Conservation (phyloP, 805 yeast species). For the Candida methanosorbosa region DNA sequence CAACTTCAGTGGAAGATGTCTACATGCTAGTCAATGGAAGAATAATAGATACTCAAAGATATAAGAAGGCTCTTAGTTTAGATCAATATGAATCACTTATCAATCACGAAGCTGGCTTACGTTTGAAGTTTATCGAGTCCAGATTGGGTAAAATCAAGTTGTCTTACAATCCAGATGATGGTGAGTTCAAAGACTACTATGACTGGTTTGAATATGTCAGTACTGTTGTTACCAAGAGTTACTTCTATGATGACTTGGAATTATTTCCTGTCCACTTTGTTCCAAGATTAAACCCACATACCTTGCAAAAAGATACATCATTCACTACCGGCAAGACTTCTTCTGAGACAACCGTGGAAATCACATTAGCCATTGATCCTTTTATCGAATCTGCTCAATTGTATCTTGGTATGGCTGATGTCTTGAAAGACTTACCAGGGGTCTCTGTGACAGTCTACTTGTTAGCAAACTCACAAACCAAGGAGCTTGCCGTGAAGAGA, state of each 20-base stretch:
- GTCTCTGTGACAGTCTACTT: background rate
- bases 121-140: conserved; percentile 22
- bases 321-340: background rate
- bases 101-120: conserved; percentile 37
- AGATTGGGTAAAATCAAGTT: conserved; percentile 19
- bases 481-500: conserved; percentile 42
- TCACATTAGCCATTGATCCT: conserved; percentile 65
- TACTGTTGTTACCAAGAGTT: conserved; percentile 13
- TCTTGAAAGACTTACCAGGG: conserved; percentile 40
- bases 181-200: conserved; percentile 5
- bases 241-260: conserved; percentile 17
- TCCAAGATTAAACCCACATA: background rate
- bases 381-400: conserved; percentile 60
- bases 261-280: background rate
- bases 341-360: conserved; percentile 28
- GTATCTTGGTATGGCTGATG: conserved; percentile 33
- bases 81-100: conserved; percentile 29
- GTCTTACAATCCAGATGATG: conserved; percentile 3
- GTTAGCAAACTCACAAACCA: conserved; percentile 11
- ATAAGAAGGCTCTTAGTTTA: conserved; percentile 10
- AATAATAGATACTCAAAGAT: conserved; percentile 26
- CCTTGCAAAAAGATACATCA: background rate
- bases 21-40: conserved; percentile 50
- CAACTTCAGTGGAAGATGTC: conserved; percentile 9
- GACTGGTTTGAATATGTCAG: conserved; percentile 17